These are phyloP conservation scores for Zygosaccharomyces pseudorouxii DNA, from an alignment of 805 yeast genomes.

Conservation along the genomic window DNA sequence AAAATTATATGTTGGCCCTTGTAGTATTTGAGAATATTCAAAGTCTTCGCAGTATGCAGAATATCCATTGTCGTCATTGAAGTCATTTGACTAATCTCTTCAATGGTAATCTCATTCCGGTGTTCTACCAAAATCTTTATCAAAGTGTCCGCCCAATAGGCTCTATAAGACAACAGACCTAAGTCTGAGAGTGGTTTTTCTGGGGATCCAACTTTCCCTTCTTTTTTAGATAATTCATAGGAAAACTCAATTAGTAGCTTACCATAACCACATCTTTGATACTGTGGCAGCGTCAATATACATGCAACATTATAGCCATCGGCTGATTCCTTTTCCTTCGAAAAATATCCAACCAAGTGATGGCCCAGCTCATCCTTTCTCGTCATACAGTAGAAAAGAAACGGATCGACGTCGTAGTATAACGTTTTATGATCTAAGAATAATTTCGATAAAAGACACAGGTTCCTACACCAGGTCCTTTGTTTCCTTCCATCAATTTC, in stretches of 20 bases:
- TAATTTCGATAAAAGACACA: slow-evolving; percentile 83
- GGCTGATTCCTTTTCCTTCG: slow-evolving; percentile 94
- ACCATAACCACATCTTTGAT: slow-evolving; percentile 94
- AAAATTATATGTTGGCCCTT: slow-evolving; percentile 93
- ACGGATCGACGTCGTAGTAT: slow-evolving; percentile 97
- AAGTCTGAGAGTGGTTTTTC: slow-evolving; percentile 95
- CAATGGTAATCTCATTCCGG: slow-evolving; percentile 69
- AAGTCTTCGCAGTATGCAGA: slow-evolving; percentile 84
- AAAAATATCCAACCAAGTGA: slow-evolving; percentile 93
- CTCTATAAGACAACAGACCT: slow-evolving; percentile 89
- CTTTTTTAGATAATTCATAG: slow-evolving; percentile 82
- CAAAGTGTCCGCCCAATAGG: slow-evolving; percentile 92
- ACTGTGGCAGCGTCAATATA: slow-evolving; percentile 91
- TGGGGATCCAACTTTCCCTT: slow-evolving; percentile 90
- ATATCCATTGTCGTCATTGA: slow-evolving; percentile 97
- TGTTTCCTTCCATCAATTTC: slow-evolving; percentile 97
- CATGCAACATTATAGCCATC: slow-evolving; percentile 96
- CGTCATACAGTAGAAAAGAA: slow-evolving; percentile 93
- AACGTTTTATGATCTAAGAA: slow-evolving; percentile 94
- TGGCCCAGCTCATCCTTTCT: slow-evolving; percentile 85
- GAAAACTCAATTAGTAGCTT: slow-evolving; percentile 88
- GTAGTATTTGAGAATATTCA: slow-evolving; percentile 84
- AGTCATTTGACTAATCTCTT: slow-evolving; percentile 79
- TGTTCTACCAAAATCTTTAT: slow-evolving; percentile 67
- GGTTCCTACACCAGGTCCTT: slow-evolving; percentile 94